phyloP scores from a whole-genome alignment of 192 early-diverging fungal genomes.

The Linnemannia elongata region DNA sequence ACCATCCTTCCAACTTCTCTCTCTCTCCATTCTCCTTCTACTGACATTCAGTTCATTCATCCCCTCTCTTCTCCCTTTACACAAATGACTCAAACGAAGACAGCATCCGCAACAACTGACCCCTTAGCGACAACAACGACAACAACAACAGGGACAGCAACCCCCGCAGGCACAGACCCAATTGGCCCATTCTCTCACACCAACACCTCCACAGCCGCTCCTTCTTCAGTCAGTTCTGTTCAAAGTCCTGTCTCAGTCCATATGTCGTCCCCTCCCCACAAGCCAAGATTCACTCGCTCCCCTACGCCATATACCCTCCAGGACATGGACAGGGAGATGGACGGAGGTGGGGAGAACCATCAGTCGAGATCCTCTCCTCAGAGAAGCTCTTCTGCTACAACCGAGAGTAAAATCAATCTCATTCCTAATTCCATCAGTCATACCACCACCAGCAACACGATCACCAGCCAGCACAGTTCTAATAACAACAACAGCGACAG shows the following conservation, averaged over 20 bases:
- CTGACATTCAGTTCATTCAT: background rate
- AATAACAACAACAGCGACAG: background rate
- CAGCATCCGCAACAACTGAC: background rate
- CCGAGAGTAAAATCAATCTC: background rate
- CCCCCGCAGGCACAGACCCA: background rate
- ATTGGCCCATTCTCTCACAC: background rate
- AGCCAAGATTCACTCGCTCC: constrained; percentile 13
- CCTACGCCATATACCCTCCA: constrained; percentile 20
- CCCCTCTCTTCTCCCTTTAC: background rate
- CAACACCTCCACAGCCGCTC: background rate
- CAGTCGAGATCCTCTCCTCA: background rate
- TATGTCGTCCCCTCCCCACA: background rate
- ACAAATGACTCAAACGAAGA: background rate
- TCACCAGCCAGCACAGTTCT: background rate
- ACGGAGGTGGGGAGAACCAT: background rate
- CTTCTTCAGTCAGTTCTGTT: background rate
- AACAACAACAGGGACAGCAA: too few species aligned
- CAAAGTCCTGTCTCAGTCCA: background rate
- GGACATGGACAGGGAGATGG: background rate
- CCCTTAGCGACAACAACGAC: background rate
- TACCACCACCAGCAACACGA: background rate
- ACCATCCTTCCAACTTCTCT: background rate
- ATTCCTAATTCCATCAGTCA: background rate
- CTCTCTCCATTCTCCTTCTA: background rate
- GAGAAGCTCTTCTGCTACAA: background rate